Evolutionary conservation across 148 eudicot genomes (phyloP).

Genomic region (Arbutus unedo): DNA sequence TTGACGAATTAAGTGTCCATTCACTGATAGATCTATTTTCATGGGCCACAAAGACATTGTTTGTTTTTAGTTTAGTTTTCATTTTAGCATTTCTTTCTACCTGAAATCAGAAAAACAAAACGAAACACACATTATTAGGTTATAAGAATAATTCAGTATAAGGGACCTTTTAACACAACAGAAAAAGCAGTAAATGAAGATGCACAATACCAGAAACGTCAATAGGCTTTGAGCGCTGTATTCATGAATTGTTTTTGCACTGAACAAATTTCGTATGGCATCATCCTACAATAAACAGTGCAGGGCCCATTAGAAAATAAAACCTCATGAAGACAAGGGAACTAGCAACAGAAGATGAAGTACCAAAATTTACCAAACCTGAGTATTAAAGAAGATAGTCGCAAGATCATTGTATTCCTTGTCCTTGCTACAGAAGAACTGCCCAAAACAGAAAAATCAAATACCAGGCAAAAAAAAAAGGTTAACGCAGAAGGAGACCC

Average conservation of each 20-base stretch:
- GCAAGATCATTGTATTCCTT: slow-evolving; percentile 96
- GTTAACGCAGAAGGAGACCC: neutral
- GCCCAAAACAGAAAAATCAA: slow-evolving; percentile 20
- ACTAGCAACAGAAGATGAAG: slow-evolving; percentile 9
- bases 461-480: neutral
- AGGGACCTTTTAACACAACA: neutral
- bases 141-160: neutral
- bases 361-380: slow-evolving; percentile 42
- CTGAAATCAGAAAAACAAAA: neutral
- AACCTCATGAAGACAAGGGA: neutral
- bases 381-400: slow-evolving; percentile 97
- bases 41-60: neutral
- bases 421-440: slow-evolving; percentile 73
- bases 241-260: slow-evolving; percentile 96
- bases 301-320: slow-evolving; percentile 16
- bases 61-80: neutral
- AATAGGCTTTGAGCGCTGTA: slow-evolving; percentile 90
- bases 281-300: slow-evolving; percentile 70
- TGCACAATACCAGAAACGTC: slow-evolving; percentile 74
- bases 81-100: neutral
- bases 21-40: neutral
- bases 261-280: slow-evolving; percentile 94
- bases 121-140: neutral
- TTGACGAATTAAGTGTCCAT: neutral
- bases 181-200: slow-evolving; percentile 3